phyloP scores from a whole-genome alignment of 768 basidiomycete genomes.

The Calocybe indica region DNA sequence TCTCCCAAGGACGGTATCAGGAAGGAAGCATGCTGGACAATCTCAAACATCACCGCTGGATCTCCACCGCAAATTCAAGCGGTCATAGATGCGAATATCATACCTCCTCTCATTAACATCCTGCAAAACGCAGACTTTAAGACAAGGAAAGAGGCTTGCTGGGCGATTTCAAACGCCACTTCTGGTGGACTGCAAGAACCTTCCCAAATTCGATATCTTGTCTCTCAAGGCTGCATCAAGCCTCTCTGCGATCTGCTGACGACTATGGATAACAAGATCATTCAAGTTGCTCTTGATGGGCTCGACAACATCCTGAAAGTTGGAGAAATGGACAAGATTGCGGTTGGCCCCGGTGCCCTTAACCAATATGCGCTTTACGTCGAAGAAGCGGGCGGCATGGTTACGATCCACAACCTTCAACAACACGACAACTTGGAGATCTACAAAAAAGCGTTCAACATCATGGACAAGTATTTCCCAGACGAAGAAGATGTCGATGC shows the following conservation, averaged over 20 bases:
- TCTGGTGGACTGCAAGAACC: conserved; percentile 97
- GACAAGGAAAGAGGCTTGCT: conserved; percentile 98
- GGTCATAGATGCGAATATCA: conserved; percentile 96
- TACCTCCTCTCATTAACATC: conserved; percentile 98
- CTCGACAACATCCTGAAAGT: conserved; percentile 98
- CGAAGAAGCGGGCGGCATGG: conserved; percentile 98
- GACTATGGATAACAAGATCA: conserved; percentile 99
- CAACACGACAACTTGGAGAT: conserved; percentile 99
- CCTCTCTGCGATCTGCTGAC: conserved; percentile 93
- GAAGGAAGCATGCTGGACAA: conserved; percentile 99
- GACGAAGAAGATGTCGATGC: conserved; percentile 94
- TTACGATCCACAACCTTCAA: conserved; percentile 97
- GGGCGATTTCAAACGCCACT: conserved; percentile 99
- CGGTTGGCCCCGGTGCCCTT: conserved; percentile 70
- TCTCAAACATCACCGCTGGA: conserved; percentile 97
- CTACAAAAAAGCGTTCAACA: conserved; percentile 99
- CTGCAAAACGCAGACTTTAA: conserved; percentile 98
- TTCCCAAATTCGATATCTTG: conserved; percentile 94
- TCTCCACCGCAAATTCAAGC: conserved; percentile 95
- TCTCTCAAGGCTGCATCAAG: conserved; percentile 97
- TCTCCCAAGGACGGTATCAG: conserved; percentile 98
- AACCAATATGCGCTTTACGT: conserved; percentile 94
- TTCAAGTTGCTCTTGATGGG: conserved; percentile 96
- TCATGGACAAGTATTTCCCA: conserved; percentile 98
- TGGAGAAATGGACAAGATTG: conserved; percentile 90